phyloP scores from a whole-genome alignment of 2,329 filamentous ascomycete species.

The Lachnellula hyalina region DNA sequence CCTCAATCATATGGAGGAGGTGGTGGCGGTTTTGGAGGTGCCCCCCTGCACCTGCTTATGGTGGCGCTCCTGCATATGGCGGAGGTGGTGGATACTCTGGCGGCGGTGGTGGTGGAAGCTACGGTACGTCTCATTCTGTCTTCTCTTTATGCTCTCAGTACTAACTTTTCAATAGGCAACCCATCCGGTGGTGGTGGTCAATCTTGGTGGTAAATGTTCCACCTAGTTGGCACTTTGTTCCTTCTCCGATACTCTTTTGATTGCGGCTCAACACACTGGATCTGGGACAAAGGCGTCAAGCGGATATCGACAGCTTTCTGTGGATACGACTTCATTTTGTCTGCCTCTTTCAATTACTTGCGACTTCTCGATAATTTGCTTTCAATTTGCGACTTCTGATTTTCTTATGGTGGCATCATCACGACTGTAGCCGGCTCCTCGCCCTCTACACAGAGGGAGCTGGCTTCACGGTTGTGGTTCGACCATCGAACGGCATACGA shows the following conservation, averaged over 20 bases:
- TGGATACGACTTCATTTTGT: slow-evolving; percentile 14
- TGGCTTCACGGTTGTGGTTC: slow-evolving; percentile 22
- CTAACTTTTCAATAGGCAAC: slow-evolving; percentile 37
- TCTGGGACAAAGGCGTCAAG: slow-evolving; percentile 25
- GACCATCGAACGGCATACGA: slow-evolving; percentile 32
- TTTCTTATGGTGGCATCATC: slow-evolving; percentile 29
- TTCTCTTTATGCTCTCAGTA: background rate
- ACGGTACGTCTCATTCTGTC: slow-evolving; percentile 30
- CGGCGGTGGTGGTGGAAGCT: slow-evolving; percentile 46
- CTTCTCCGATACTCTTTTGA: slow-evolving; percentile 16
- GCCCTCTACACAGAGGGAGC: slow-evolving; percentile 22
- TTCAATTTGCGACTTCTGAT: slow-evolving; percentile 24
- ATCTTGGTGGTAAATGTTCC: slow-evolving; percentile 49
- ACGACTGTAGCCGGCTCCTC: slow-evolving; percentile 24
- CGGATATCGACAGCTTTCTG: slow-evolving; percentile 21
- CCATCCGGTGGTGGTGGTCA: slow-evolving; percentile 44
- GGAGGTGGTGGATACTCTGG: slow-evolving; percentile 52
- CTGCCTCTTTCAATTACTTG: slow-evolving; percentile 10
- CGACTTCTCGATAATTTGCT: slow-evolving; percentile 19
- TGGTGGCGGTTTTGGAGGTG: slow-evolving; percentile 55
- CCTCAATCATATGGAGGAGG: slow-evolving; percentile 40
- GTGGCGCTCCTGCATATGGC: slow-evolving; percentile 41
- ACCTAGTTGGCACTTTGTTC: slow-evolving; percentile 18
- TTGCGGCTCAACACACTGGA: slow-evolving; percentile 17
- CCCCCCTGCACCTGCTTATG: slow-evolving; percentile 43